phyloP scores from a whole-genome alignment of 164 flowering plant species.

The Amborella trichopoda region DNA sequence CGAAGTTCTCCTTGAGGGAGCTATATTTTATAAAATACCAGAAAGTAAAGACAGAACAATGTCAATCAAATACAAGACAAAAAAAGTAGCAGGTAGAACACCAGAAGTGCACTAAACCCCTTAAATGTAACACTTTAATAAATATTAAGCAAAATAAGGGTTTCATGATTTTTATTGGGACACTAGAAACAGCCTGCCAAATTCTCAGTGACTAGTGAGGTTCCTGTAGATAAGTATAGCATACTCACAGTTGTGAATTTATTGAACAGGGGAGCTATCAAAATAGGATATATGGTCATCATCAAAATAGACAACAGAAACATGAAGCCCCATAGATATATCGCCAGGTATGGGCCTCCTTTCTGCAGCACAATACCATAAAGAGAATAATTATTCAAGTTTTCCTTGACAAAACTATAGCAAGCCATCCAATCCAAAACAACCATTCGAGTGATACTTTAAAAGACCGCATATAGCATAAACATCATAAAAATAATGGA shows the following conservation, averaged over 20 bases:
- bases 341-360: conserved; percentile 97
- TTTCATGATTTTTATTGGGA: background rate
- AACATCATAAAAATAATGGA: too few relatives aligned
- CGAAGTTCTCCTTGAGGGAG: conserved; percentile 87
- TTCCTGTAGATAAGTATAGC: background rate
- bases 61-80: background rate
- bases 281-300: conserved; percentile 89
- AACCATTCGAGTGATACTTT: too few relatives aligned
- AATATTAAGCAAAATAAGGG: background rate
- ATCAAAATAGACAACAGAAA: conserved; percentile 78
- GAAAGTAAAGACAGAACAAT: background rate
- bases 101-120: too few relatives aligned
- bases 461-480: too few relatives aligned
- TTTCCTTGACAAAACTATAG: too few relatives aligned
- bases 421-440: too few relatives aligned
- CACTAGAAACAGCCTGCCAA: background rate
- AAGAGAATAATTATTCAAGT: background rate
- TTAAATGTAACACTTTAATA: too few relatives aligned
- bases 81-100: background rate
- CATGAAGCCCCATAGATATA: conserved; percentile 94
- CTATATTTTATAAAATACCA: conserved; percentile 23
- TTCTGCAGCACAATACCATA: conserved; percentile 37
- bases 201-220: background rate
- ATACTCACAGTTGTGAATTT: conserved; percentile 91
- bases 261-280: conserved; percentile 97